phyloP scores from a whole-genome alignment of 2,329 filamentous ascomycete genomes.

The Elsinoe necatrix region DNA sequence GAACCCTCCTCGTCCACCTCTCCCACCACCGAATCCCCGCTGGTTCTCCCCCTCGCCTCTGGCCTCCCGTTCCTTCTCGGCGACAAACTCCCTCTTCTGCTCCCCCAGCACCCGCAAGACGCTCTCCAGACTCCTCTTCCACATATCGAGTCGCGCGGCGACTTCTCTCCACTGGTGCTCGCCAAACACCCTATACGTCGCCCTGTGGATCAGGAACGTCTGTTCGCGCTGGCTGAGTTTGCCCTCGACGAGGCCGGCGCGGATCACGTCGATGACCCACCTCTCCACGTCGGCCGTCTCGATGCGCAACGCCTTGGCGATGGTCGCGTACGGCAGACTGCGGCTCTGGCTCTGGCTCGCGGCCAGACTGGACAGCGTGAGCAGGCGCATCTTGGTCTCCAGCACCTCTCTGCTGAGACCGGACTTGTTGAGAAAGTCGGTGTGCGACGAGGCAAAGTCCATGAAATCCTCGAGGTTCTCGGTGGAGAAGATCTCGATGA shows the following conservation, averaged over 20 bases:
- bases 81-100: conserved; percentile 71
- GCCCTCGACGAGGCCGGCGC: conserved; percentile 88
- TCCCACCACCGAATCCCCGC: neutral
- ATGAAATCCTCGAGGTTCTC: conserved; percentile 93
- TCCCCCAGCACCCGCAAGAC: conserved; percentile 70
- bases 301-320: conserved; percentile 77
- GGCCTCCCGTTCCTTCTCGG: conserved; percentile 67
- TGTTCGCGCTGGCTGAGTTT: conserved; percentile 89
- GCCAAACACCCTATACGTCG: conserved; percentile 92
- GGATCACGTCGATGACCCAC: conserved; percentile 98
- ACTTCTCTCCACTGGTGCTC: conserved; percentile 98
- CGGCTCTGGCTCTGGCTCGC: conserved; percentile 68
- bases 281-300: conserved; percentile 80
- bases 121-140: conserved; percentile 70
- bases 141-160: conserved; percentile 80
- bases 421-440: conserved; percentile 61
- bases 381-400: conserved; percentile 89
- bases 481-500: conserved; percentile 90
- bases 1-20: conserved; percentile 10
- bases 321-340: conserved; percentile 79
- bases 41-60: conserved; percentile 8
- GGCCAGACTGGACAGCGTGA: conserved; percentile 85
- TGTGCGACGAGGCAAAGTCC: conserved; percentile 88
- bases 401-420: conserved; percentile 63
- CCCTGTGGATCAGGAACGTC: conserved; percentile 91